A percentile compares a stretch with the other conserved stretches of the same genome.
Conservation (phyloP, 495 filamentous ascomycete genomes). For the Talaromyces thailandensis region DNA sequence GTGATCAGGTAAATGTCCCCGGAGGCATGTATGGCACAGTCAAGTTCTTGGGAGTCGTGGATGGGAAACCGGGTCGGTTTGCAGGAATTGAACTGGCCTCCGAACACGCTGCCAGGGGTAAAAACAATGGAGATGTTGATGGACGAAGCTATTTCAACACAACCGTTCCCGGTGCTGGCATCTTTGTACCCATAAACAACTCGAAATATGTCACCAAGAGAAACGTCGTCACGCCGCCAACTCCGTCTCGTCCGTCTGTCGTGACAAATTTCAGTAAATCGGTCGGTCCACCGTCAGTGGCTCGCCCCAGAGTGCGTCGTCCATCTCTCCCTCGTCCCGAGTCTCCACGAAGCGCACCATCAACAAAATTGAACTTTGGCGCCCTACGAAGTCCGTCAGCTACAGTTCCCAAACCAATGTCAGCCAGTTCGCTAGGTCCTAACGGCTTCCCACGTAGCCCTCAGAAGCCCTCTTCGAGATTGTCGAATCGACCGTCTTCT, state of each 20-base stretch:
- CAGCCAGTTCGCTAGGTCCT: constrained; percentile 14
- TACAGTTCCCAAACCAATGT: constrained; percentile 9
- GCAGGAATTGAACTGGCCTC: constrained; percentile 86
- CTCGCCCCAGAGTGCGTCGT: constrained; percentile 46
- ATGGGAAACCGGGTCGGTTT: constrained; percentile 85
- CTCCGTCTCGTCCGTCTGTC: constrained; percentile 38
- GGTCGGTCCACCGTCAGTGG: constrained; percentile 63
- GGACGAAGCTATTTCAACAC: constrained; percentile 78
- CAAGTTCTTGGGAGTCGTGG: constrained; percentile 79
- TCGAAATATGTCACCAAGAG: constrained; percentile 58
- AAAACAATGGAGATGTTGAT: constrained; percentile 96
- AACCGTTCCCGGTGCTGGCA: constrained; percentile 67
- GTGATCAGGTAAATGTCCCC: constrained; percentile 88
- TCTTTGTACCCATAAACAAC: constrained; percentile 89
- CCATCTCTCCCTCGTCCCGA: constrained; percentile 81
- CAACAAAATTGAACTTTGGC: constrained; percentile 47
- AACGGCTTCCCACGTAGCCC: constrained; percentile 29
- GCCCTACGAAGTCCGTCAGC: constrained; percentile 38
- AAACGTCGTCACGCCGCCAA: constrained; percentile 61
- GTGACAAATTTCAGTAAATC: constrained; percentile 70
- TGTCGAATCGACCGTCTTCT: constrained; percentile 34
- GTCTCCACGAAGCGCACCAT: constrained; percentile 51
- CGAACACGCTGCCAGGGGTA: constrained; percentile 74
- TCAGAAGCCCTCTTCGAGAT: constrained; percentile 32
- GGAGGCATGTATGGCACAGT: constrained; percentile 89